These are phyloP conservation scores for Talaromyces pinophilus DNA, from an alignment of 2,329 filamentous ascomycete genomes.

Conservation along the genomic window DNA sequence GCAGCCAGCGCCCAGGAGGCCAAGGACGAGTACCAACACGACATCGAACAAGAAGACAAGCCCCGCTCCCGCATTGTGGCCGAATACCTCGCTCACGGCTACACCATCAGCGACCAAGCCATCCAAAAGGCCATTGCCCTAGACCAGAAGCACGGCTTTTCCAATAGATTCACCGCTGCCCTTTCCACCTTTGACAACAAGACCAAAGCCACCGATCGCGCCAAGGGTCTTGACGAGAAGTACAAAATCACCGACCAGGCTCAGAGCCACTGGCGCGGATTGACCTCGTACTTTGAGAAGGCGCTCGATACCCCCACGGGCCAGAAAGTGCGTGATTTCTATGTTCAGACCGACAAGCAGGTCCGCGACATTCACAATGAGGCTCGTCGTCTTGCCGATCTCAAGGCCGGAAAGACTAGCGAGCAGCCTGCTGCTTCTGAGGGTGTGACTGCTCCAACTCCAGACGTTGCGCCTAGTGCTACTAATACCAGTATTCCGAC, in stretches of 20 bases:
- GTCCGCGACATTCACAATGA: constrained; percentile 92
- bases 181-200: constrained; percentile 78
- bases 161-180: constrained; percentile 73
- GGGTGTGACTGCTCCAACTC: constrained; percentile 28
- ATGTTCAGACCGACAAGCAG: constrained; percentile 80
- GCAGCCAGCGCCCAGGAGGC: constrained; percentile 55
- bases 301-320: constrained; percentile 83
- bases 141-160: constrained; percentile 86
- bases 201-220: constrained; percentile 84
- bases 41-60: constrained; percentile 94
- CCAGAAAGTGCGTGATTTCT: constrained; percentile 84
- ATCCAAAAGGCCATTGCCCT: constrained; percentile 83
- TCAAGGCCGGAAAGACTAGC: constrained; percentile 65
- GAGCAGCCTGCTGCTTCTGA: constrained; percentile 33
- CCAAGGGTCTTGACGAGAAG: constrained; percentile 77
- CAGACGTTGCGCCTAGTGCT: constrained; percentile 31
- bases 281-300: constrained; percentile 93
- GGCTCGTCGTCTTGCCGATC: constrained; percentile 79
- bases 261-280: constrained; percentile 63
- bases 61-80: constrained; percentile 89
- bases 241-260: constrained; percentile 80
- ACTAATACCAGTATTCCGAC: constrained; percentile 15
- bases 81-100: constrained; percentile 95
- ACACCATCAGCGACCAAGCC: constrained; percentile 74
- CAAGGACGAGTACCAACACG: constrained; percentile 59